A percentile compares a stretch with the other conserved stretches of the same genome.
These are phyloP conservation scores for Trichophyton rubrum DNA, from an alignment of 2,329 filamentous ascomycete species.

Conservation along the genomic window DNA sequence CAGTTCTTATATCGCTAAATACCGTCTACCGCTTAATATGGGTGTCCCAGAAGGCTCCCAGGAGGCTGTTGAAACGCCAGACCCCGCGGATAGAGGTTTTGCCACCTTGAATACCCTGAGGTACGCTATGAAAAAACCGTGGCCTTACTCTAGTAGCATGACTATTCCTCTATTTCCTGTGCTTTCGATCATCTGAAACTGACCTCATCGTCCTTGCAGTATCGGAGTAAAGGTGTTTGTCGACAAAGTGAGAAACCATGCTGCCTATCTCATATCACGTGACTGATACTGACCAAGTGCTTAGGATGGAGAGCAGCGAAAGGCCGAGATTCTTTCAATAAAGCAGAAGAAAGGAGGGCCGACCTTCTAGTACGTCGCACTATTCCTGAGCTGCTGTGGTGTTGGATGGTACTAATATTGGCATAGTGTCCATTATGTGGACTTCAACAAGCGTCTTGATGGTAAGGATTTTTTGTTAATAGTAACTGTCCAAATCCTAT, in stretches of 20 bases:
- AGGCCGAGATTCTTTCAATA: constrained; percentile 94
- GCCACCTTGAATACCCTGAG: constrained; percentile 74
- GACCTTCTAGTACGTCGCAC: constrained; percentile 55
- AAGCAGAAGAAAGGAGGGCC: constrained; percentile 77
- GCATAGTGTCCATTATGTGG: constrained; percentile 74
- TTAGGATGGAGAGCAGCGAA: constrained; percentile 70
- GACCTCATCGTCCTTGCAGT: constrained; percentile 26
- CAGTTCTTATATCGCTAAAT: constrained; percentile 1
- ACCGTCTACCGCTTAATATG: constrained; percentile 30
- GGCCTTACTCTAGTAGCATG: neutral
- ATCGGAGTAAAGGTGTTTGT: constrained; percentile 56
- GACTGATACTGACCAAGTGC: constrained; percentile 5
- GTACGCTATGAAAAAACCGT: constrained; percentile 35
- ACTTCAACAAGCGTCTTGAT: constrained; percentile 82
- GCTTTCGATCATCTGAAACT: neutral
- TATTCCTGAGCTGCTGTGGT: neutral
- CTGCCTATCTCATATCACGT: constrained; percentile 12
- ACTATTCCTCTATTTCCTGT: neutral
- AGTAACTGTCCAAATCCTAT: constrained; percentile 21
- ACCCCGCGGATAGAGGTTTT: constrained; percentile 59
- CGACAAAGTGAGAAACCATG: constrained; percentile 46
- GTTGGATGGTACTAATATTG: constrained; percentile 13
- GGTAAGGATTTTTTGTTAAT: constrained; percentile 25
- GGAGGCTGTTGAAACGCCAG: constrained; percentile 43
- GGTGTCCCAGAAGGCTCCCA: constrained; percentile 43